Percentiles rank a stretch among this genome's conserved stretches.
These are phyloP conservation scores for Tolypocladium album DNA, from an alignment of 2,329 filamentous ascomycete genomes.

Conservation along the genomic window DNA sequence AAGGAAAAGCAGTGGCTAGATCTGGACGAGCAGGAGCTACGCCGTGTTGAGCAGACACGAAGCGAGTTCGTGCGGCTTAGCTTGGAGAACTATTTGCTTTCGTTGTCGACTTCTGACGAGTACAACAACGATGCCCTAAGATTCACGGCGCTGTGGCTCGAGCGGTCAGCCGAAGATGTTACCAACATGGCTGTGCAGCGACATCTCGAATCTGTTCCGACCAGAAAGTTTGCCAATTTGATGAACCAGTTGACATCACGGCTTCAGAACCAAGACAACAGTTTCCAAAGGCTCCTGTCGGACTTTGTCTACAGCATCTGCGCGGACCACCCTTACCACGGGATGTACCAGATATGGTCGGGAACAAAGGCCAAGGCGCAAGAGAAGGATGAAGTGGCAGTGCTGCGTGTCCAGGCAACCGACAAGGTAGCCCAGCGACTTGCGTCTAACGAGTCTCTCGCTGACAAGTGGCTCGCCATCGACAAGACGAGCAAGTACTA, in stretches of 20 bases:
- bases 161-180: slow-evolving; percentile 63
- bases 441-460: slow-evolving; percentile 37
- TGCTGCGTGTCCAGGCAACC: slow-evolving; percentile 65
- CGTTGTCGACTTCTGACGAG: slow-evolving; percentile 73
- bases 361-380: slow-evolving; percentile 59
- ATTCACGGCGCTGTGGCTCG: slow-evolving; percentile 90
- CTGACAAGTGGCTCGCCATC: slow-evolving; percentile 56
- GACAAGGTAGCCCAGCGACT: slow-evolving; percentile 55
- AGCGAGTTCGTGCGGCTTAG: slow-evolving; percentile 79
- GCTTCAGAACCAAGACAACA: slow-evolving; percentile 56
- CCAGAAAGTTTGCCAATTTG: slow-evolving; percentile 80
- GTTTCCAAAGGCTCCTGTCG: slow-evolving; percentile 70
- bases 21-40: slow-evolving; percentile 81
- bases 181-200: slow-evolving; percentile 69
- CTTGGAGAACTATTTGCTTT: slow-evolving; percentile 85
- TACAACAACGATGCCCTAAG: slow-evolving; percentile 84
- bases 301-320: slow-evolving; percentile 75
- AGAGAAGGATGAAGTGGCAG: slow-evolving; percentile 61
- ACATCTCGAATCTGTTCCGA: slow-evolving; percentile 65
- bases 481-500: slow-evolving; percentile 63
- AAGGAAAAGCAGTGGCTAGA: slow-evolving; percentile 82
- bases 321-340: slow-evolving; percentile 87
- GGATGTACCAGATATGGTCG: slow-evolving; percentile 94
- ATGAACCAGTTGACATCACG: slow-evolving; percentile 98
- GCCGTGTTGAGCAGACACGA: slow-evolving; percentile 64